Percentiles rank a stretch among this genome's conserved stretches.
Evolutionary conservation across 83 land plant genomes (phyloP).

Genomic region (Diphasiastrum complanatum): DNA sequence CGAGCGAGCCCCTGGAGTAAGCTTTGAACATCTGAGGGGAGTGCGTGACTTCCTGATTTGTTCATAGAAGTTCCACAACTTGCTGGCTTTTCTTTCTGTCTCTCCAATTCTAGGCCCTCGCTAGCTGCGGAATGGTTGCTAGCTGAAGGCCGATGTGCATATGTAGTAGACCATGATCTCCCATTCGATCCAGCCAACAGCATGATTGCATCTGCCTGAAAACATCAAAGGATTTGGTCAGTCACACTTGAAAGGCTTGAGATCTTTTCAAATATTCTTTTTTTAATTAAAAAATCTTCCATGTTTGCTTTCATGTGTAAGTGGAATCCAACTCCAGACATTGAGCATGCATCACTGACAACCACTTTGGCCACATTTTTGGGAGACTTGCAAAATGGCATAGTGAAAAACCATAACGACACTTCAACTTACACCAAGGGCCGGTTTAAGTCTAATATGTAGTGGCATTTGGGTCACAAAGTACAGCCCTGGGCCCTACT

Average conservation of each 20-base stretch:
- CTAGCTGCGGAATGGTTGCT: conserved; percentile 19
- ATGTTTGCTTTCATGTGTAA: too few species aligned
- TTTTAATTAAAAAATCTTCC: background rate
- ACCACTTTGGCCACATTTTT: too few species aligned
- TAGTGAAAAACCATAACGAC: too few species aligned
- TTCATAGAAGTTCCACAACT: conserved; percentile 11
- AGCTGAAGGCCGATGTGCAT: conserved; percentile 35
- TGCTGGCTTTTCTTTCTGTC: conserved; percentile 4
- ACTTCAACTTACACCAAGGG: too few species aligned
- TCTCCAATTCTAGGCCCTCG: conserved; percentile 30
- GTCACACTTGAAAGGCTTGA: background rate
- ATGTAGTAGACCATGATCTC: conserved; percentile 49
- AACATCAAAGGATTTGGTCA: background rate
- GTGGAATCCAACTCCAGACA: too few species aligned
- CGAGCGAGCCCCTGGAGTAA: conserved; percentile 26
- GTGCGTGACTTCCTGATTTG: conserved; percentile 19
- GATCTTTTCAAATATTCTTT: background rate
- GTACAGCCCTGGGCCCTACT: too few species aligned
- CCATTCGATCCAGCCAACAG: conserved; percentile 43
- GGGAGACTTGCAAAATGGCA: too few species aligned
- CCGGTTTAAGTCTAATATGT: too few species aligned
- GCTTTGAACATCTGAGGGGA: conserved; percentile 24
- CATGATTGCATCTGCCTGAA: conserved; percentile 16
- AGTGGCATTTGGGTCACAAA: too few species aligned
- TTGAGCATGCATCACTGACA: too few species aligned